Percentiles rank a stretch among this genome's conserved stretches.
Evolutionary conservation across 139 green algal species (phyloP).

Genomic region (Chlamydomonas sphaeroides): DNA sequence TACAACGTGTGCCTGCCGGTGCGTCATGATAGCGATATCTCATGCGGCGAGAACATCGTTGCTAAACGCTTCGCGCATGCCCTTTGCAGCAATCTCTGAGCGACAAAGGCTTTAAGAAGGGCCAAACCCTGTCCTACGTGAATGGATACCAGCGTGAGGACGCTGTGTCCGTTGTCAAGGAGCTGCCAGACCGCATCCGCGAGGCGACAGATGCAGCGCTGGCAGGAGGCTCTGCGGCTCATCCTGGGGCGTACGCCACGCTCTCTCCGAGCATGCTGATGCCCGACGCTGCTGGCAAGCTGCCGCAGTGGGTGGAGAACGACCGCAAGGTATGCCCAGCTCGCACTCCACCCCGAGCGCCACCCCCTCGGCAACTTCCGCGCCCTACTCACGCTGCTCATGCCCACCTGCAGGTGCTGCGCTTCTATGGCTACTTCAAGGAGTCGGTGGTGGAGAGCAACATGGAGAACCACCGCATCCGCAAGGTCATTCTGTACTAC

Average conservation of each 20-base stretch:
- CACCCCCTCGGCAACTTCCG: too few relatives aligned
- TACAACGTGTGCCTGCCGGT: conserved; percentile 76
- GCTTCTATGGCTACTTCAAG: conserved; percentile 94
- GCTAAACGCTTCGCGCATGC: not conserved
- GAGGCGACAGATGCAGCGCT: not conserved
- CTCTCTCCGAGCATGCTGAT: conserved; percentile 21
- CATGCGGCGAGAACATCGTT: not conserved
- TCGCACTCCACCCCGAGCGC: too few relatives aligned
- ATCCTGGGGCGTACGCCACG: too few relatives aligned
- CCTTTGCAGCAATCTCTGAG: conserved; percentile 53
- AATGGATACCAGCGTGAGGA: conserved; percentile 79
- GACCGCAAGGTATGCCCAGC: conserved; percentile 83
- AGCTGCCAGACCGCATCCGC: conserved; percentile 12
- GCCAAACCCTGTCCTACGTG: conserved; percentile 75
- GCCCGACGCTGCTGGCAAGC: conserved; percentile 38
- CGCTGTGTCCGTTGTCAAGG: conserved; percentile 44
- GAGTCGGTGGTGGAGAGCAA: conserved; percentile 82
- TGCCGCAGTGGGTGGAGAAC: conserved; percentile 84
- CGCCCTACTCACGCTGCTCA: too few relatives aligned
- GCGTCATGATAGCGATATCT: conserved; percentile 10
- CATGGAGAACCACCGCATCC: conserved; percentile 82
- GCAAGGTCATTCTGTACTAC: conserved; percentile 86
- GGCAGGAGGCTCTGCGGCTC: not conserved
- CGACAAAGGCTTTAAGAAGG: conserved; percentile 63
- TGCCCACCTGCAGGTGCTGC: conserved; percentile 77